phyloP scores from a whole-genome alignment of 2,329 filamentous ascomycete genomes.

The Podosphaera xanthii region DNA sequence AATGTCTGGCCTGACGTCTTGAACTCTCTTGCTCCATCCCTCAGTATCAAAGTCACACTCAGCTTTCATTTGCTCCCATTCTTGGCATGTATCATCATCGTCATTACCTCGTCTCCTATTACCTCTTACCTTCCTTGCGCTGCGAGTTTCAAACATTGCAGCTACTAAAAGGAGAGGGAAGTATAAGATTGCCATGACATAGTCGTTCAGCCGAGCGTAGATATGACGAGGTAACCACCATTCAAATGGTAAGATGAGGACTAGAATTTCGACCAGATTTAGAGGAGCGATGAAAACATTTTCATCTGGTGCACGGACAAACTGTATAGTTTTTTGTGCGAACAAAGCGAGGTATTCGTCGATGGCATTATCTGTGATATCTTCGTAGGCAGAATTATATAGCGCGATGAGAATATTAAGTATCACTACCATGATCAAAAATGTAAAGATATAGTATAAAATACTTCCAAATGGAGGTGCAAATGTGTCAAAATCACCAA shows the following conservation, averaged over 20 bases:
- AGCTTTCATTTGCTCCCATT: constrained; percentile 68
- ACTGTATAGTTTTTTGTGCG: constrained; percentile 85
- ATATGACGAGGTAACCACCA: constrained; percentile 62
- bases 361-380: constrained; percentile 60
- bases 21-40: constrained; percentile 66
- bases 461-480: constrained; percentile 82
- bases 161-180: constrained; percentile 61
- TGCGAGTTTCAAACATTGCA: constrained; percentile 44
- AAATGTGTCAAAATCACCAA: constrained; percentile 70
- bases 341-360: constrained; percentile 93
- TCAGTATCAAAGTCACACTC: constrained; percentile 61
- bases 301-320: constrained; percentile 87
- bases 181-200: constrained; percentile 71
- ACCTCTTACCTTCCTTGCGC: constrained; percentile 39
- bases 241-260: constrained; percentile 60
- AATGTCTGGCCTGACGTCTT: constrained; percentile 56
- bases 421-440: constrained; percentile 83
- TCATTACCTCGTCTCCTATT: constrained; percentile 66
- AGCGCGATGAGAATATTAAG: constrained; percentile 93
- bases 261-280: constrained; percentile 75
- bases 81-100: constrained; percentile 71
- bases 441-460: constrained; percentile 94
- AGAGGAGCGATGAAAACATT: constrained; percentile 95
- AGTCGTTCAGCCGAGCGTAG: constrained; percentile 71
- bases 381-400: constrained; percentile 88